phyloP scores from a whole-genome alignment of 331 rosid genomes.

The Saraca asoca region DNA sequence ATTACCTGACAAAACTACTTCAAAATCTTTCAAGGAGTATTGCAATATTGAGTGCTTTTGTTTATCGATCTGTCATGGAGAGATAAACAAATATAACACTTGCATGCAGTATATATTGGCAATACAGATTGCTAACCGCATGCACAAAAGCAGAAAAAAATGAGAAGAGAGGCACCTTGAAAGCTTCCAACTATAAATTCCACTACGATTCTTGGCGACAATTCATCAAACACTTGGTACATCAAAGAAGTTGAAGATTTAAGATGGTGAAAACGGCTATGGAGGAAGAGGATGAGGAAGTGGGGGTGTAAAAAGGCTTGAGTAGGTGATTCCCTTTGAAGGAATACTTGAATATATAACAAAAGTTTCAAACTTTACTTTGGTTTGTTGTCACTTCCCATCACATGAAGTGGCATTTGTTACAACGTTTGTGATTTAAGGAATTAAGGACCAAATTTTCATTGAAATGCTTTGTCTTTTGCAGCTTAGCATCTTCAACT shows the following conservation, averaged over 20 bases:
- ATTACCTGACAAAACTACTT: conserved; percentile 29
- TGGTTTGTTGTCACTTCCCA: conserved; percentile 51
- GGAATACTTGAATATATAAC: conserved; percentile 42
- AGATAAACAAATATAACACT: background rate
- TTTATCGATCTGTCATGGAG: conserved; percentile 24
- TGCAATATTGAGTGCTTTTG: conserved; percentile 24
- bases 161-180: conserved; percentile 24
- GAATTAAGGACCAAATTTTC: background rate
- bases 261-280: conserved; percentile 25
- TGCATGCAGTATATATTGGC: background rate
- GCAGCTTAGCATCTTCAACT: conserved; percentile 10
- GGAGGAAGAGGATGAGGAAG: background rate
- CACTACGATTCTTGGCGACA: conserved; percentile 8
- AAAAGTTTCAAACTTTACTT: conserved; percentile 10
- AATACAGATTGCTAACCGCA: background rate
- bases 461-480: conserved; percentile 32
- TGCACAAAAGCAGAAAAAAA: background rate
- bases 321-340: conserved; percentile 52
- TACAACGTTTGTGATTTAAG: conserved; percentile 28
- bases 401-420: conserved; percentile 40
- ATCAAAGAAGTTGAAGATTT: conserved; percentile 22
- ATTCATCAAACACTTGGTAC: conserved; percentile 25
- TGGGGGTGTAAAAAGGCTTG: conserved; percentile 18
- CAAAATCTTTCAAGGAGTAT: background rate
- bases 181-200: conserved; percentile 22